phyloP scores from a whole-genome alignment of 2,329 filamentous ascomycete genomes.

The Phyllosticta citriasiana region DNA sequence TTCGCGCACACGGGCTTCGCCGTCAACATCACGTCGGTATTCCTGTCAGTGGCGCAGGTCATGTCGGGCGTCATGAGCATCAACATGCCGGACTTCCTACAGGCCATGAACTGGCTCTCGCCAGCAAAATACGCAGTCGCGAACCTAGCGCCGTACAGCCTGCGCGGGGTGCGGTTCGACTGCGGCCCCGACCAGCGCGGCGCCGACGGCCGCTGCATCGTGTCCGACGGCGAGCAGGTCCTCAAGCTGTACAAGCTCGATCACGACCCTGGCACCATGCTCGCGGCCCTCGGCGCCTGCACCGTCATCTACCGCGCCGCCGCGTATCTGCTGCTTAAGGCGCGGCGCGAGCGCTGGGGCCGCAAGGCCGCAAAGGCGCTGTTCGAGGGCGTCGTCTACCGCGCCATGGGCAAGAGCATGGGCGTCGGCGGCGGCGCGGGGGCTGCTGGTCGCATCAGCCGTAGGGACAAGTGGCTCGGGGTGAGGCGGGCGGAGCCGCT shows the following conservation, averaged over 20 bases:
- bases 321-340: conserved; percentile 49
- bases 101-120: conserved; percentile 60
- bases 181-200: conserved; percentile 53
- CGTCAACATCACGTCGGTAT: conserved; percentile 59
- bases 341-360: conserved; percentile 44
- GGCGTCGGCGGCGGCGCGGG: neutral
- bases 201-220: conserved; percentile 51
- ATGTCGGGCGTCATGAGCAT: conserved; percentile 65
- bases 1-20: conserved; percentile 68
- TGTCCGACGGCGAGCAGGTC: conserved; percentile 57
- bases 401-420: neutral
- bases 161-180: conserved; percentile 52
- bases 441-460: neutral
- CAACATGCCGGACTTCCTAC: conserved; percentile 55
- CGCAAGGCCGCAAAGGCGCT: neutral
- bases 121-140: conserved; percentile 61
- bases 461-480: neutral
- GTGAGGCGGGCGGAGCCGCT: neutral
- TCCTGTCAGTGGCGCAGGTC: conserved; percentile 60
- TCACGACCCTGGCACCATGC: conserved; percentile 49
- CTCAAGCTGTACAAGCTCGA: conserved; percentile 58
- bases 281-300: conserved; percentile 53
- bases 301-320: conserved; percentile 56
- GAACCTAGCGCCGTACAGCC: conserved; percentile 56
- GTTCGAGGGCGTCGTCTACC: neutral